A percentile compares a stretch with the other conserved stretches of the same genome.
phyloP scores from a whole-genome alignment of 2,329 filamentous ascomycete species.

The Fusarium pseudograminearum region DNA sequence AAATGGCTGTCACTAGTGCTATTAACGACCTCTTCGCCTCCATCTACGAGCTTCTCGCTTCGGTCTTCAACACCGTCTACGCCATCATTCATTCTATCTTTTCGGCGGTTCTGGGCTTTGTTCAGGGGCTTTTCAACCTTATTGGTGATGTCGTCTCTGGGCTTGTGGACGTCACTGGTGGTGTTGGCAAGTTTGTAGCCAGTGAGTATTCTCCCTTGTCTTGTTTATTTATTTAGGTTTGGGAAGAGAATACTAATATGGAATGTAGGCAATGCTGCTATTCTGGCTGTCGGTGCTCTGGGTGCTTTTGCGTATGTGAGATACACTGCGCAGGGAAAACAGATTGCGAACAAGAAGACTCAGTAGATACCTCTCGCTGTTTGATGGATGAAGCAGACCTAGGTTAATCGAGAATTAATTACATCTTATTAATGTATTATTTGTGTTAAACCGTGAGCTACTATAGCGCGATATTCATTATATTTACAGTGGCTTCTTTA shows the following conservation, averaged over 20 bases:
- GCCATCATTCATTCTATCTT: conserved; percentile 52
- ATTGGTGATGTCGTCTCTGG: conserved; percentile 53
- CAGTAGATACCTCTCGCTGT: conserved; percentile 33
- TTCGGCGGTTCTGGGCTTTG: conserved; percentile 52
- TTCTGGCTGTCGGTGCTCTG: conserved; percentile 51
- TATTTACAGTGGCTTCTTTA: no score
- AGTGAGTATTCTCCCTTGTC: conserved; percentile 44
- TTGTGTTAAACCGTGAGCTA: no score
- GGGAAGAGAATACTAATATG: not conserved
- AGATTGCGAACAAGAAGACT: conserved; percentile 50
- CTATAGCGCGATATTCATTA: no score
- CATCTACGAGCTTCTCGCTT: conserved; percentile 57
- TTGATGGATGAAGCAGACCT: not conserved
- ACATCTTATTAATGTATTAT: no score
- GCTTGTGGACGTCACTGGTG: conserved; percentile 54
- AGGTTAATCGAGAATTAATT: no score
- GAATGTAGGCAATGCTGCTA: conserved; percentile 52
- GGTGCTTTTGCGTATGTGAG: conserved; percentile 52
- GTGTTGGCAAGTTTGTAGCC: conserved; percentile 55
- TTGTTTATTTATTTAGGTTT: not conserved
- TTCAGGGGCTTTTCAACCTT: conserved; percentile 54
- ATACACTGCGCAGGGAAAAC: conserved; percentile 50
- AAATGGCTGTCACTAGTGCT: conserved; percentile 53
- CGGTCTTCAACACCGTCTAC: conserved; percentile 53
- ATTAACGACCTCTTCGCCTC: conserved; percentile 56